A percentile compares a stretch with the other conserved stretches of the same genome.
phyloP scores from a whole-genome alignment of 2,329 filamentous ascomycete genomes.

The Huntiella moniliformis region DNA sequence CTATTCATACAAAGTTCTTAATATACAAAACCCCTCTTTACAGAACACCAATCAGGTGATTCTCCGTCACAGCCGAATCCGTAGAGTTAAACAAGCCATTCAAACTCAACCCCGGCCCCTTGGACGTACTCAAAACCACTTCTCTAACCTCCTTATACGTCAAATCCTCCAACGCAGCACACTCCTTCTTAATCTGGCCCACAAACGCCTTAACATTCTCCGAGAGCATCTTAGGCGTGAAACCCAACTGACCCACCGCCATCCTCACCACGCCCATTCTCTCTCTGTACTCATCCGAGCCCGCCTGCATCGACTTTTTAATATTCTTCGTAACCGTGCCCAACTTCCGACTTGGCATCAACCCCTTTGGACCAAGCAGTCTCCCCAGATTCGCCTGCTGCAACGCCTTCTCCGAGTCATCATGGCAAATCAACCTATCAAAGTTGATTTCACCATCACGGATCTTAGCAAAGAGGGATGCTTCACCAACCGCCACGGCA shows the following conservation, averaged over 20 bases:
- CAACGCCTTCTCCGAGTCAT: constrained; percentile 55
- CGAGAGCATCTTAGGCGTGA: constrained; percentile 70
- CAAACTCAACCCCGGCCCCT: constrained; percentile 71
- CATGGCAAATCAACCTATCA: constrained; percentile 75
- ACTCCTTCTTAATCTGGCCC: constrained; percentile 59
- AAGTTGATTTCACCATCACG: constrained; percentile 61
- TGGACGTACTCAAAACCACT: constrained; percentile 68
- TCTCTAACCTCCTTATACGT: constrained; percentile 30
- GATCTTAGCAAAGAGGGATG: constrained; percentile 66
- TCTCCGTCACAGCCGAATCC: constrained; percentile 35
- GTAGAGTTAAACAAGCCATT: constrained; percentile 57
- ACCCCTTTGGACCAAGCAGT: constrained; percentile 67
- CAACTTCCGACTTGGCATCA: constrained; percentile 82
- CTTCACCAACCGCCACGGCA: constrained; percentile 68
- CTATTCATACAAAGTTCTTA: background rate
- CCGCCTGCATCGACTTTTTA: constrained; percentile 52
- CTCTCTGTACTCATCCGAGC: constrained; percentile 76
- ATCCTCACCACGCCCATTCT: constrained; percentile 66
- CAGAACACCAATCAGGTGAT: constrained; percentile 34
- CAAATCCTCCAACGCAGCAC: constrained; percentile 44
- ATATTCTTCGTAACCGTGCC: constrained; percentile 80
- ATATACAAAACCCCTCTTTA: constrained; percentile 18
- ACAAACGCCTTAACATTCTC: constrained; percentile 69
- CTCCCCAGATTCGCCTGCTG: constrained; percentile 65
- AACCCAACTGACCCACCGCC: constrained; percentile 78